These are phyloP conservation scores for Castanea mollissima DNA, from an alignment of 306 rosid genomes.

Conservation along the genomic window DNA sequence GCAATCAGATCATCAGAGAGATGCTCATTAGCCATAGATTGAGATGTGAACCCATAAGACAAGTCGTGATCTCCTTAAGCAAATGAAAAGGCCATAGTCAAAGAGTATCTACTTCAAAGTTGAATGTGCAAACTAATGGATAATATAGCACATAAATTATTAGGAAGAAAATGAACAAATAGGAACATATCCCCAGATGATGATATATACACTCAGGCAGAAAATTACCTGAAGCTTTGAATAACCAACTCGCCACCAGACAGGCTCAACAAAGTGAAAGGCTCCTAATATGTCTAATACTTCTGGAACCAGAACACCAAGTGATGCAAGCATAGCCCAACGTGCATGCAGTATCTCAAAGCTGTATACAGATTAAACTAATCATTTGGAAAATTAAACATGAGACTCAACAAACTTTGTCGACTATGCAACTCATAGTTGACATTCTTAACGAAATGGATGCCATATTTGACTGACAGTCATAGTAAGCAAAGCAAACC, in stretches of 20 bases:
- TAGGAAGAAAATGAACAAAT: neutral
- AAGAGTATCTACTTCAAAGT: conserved; percentile 8
- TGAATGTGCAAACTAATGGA: conserved; percentile 15
- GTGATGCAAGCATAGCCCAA: conserved; percentile 97
- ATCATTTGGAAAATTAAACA: conserved; percentile 14
- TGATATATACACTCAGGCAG: neutral
- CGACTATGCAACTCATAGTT: neutral
- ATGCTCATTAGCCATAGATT: neutral
- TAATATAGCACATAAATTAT: conserved; percentile 4
- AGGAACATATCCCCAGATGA: neutral
- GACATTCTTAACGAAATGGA: neutral
- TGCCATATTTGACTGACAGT: neutral
- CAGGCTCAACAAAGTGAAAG: conserved; percentile 88
- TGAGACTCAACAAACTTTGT: neutral
- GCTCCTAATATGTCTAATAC: conserved; percentile 64
- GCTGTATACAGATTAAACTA: conserved; percentile 43
- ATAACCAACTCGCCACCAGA: conserved; percentile 99
- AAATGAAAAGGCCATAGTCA: conserved; percentile 3
- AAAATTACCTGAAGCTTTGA: conserved; percentile 76
- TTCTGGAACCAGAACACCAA: conserved; percentile 86
- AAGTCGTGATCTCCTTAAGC: neutral
- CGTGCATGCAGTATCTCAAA: conserved; percentile 96
- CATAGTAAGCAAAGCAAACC: neutral
- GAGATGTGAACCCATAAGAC: neutral
- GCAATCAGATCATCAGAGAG: neutral